phyloP scores from a whole-genome alignment of 495 filamentous ascomycete species.

The Talaromyces nanjingensis region DNA sequence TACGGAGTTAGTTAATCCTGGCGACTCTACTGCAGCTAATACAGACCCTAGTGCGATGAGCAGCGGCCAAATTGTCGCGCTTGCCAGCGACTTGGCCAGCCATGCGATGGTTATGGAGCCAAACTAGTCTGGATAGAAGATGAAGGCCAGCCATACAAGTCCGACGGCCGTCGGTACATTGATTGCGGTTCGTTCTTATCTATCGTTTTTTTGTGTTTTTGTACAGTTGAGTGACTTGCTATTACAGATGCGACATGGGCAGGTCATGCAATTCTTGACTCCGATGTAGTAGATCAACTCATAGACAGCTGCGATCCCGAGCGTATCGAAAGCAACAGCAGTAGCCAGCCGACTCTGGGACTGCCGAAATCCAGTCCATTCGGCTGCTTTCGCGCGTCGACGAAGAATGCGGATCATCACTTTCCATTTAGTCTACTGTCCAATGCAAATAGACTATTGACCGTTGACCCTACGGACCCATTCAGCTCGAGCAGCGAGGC shows the following conservation, averaged over 20 bases:
- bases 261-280: conserved; percentile 7
- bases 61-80: conserved; percentile 29
- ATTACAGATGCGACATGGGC: conserved; percentile 10
- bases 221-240: not conserved
- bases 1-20: not conserved
- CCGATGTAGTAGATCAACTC: conserved; percentile 8
- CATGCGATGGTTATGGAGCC: conserved; percentile 9
- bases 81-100: conserved; percentile 22
- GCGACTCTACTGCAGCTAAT: not conserved
- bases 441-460: conserved; percentile 7
- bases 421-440: conserved; percentile 1
- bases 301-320: conserved; percentile 7
- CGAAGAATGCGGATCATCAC: not conserved
- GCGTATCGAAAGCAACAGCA: not conserved
- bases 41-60: conserved; percentile 24
- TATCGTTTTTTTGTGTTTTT: not conserved
- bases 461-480: not conserved
- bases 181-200: conserved; percentile 10
- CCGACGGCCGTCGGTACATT: conserved; percentile 11
- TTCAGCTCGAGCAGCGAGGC: conserved; percentile 5
- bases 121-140: conserved; percentile 11
- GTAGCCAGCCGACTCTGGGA: not conserved
- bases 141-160: conserved; percentile 8
- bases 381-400: not conserved
- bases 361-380: conserved; percentile 6